Conservation (phyloP, 768 basidiomycete species). For the Calocera cornea region DNA sequence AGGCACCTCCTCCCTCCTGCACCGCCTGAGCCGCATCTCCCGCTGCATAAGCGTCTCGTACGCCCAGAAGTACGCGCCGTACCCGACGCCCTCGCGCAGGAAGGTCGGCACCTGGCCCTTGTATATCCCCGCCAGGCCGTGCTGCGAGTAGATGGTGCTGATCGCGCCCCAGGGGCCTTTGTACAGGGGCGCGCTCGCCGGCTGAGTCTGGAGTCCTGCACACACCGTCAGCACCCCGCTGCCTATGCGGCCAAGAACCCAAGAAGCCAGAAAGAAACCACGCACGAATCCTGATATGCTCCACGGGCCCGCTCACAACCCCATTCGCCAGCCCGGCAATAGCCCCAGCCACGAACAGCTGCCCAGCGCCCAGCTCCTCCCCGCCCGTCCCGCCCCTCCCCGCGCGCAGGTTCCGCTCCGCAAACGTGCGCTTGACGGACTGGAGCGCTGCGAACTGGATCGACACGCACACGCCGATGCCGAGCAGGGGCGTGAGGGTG, state of each 20-base stretch:
- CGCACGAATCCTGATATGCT: conserved; percentile 92
- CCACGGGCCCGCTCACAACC: conserved; percentile 87
- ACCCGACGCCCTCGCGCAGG: conserved; percentile 66
- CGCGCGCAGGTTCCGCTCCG: conserved; percentile 40
- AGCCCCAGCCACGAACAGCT: conserved; percentile 66
- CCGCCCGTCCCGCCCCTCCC: conserved; percentile 58
- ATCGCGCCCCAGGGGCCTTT: conserved; percentile 79
- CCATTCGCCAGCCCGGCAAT: conserved; percentile 82
- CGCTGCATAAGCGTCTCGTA: conserved; percentile 88
- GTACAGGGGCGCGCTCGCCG: conserved; percentile 60
- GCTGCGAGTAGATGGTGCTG: conserved; percentile 58
- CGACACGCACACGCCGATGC: conserved; percentile 88
- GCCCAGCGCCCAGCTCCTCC: conserved; percentile 40
- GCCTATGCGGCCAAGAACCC: background rate
- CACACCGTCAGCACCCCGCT: background rate
- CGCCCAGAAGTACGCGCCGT: conserved; percentile 77
- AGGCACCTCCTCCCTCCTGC: conserved; percentile 43
- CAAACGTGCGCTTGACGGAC: conserved; percentile 68
- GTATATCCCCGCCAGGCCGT: conserved; percentile 76
- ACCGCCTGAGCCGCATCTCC: conserved; percentile 39
- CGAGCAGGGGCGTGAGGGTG: conserved; percentile 75
- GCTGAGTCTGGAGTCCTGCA: conserved; percentile 82
- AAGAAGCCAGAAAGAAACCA: conserved; percentile 8
- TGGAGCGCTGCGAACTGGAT: conserved; percentile 92
- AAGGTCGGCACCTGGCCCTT: conserved; percentile 88